phyloP scores from a whole-genome alignment of 345 rosid species.

The Linum trigynum region DNA sequence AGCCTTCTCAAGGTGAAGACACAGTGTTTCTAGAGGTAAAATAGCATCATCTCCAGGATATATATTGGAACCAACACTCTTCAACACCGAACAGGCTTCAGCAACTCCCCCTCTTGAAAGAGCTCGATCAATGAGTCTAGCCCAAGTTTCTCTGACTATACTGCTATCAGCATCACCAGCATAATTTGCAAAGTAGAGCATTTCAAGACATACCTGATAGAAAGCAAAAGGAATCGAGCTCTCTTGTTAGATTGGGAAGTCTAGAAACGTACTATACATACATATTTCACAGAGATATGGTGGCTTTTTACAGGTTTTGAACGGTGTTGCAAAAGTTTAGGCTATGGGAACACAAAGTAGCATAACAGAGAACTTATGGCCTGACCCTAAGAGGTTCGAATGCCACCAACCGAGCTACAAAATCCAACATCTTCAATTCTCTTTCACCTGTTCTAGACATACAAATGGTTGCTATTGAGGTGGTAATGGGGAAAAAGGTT shows the following conservation, averaged over 20 bases:
- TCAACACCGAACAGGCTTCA: slow-evolving; percentile 88
- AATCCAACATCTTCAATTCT: too few relatives aligned
- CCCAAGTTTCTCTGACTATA: slow-evolving; percentile 90
- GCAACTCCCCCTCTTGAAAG: slow-evolving; percentile 82
- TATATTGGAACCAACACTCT: slow-evolving; percentile 70
- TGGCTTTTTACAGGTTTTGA: not conserved
- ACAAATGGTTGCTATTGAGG: too few relatives aligned
- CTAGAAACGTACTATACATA: not conserved
- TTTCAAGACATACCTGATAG: slow-evolving; percentile 71
- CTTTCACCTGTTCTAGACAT: too few relatives aligned
- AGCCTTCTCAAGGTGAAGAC: slow-evolving; percentile 97
- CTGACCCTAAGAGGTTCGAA: too few relatives aligned
- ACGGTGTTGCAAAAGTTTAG: not conserved
- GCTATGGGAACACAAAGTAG: too few relatives aligned
- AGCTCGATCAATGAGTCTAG: slow-evolving; percentile 85
- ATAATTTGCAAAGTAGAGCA: slow-evolving; percentile 91
- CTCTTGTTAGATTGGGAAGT: not conserved
- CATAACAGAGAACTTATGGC: too few relatives aligned
- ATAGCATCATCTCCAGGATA: slow-evolving; percentile 96
- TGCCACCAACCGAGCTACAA: too few relatives aligned
- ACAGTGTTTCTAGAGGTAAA: slow-evolving; percentile 69
- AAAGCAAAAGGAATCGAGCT: not conserved
- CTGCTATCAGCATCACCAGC: slow-evolving; percentile 89
- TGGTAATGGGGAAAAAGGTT: too few relatives aligned
- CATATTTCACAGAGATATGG: too few relatives aligned